These are phyloP conservation scores for Ramaria sp. DNA, from an alignment of 768 basidiomycete genomes.

Conservation along the genomic window DNA sequence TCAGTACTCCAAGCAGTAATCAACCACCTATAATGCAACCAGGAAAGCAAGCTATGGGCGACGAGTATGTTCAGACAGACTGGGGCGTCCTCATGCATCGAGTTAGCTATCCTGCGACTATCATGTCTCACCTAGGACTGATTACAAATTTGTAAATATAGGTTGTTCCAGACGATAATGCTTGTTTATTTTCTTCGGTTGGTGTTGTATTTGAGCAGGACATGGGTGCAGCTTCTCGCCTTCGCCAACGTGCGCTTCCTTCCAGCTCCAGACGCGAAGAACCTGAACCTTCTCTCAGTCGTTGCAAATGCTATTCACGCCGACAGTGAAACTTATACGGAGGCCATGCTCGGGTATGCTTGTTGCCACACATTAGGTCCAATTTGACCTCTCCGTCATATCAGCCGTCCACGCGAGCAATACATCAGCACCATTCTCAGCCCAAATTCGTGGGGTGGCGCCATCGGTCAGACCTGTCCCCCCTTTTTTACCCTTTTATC, in stretches of 20 bases:
- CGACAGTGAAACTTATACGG: conserved; percentile 64
- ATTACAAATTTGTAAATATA: conserved; percentile 17
- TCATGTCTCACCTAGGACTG: too few species aligned
- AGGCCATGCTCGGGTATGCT: conserved; percentile 75
- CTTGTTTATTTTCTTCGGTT: conserved; percentile 84
- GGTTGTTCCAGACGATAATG: conserved; percentile 96
- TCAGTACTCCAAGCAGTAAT: neutral
- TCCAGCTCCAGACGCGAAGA: neutral
- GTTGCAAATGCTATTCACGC: conserved; percentile 72
- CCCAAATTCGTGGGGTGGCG: conserved; percentile 85
- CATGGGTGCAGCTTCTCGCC: conserved; percentile 51
- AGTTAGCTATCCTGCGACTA: conserved; percentile 30
- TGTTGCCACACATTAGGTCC: neutral
- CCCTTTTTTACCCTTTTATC: neutral
- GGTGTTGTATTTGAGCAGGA: conserved; percentile 81
- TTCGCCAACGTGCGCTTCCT: conserved; percentile 52
- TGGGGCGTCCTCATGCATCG: conserved; percentile 65
- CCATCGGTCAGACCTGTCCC: conserved; percentile 50
- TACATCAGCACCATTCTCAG: conserved; percentile 79
- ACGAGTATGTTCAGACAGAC: conserved; percentile 49
- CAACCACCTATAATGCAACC: conserved; percentile 1
- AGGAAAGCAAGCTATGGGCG: conserved; percentile 21
- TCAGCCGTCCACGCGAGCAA: conserved; percentile 43
- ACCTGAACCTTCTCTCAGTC: conserved; percentile 32
- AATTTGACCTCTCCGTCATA: neutral